A percentile compares a stretch with the other conserved stretches of the same genome.
phyloP scores from a whole-genome alignment of 1,284 basidiomycete genomes.

The Garcileccinum viscosum region DNA sequence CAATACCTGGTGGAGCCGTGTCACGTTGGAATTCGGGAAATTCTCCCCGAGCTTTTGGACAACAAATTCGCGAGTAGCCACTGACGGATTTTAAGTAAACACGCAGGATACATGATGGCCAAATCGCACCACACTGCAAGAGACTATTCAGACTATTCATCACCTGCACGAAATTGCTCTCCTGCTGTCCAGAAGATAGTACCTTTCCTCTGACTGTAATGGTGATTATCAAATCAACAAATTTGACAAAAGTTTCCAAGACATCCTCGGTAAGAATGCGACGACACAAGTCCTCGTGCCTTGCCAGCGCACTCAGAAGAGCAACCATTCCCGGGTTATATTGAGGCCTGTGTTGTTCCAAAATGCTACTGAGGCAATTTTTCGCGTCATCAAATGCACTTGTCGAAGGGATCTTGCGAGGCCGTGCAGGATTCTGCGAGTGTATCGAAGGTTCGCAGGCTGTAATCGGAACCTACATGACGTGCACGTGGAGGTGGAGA shows the following conservation, averaged over 20 bases:
- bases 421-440: not conserved
- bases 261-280: slow-evolving; percentile 23
- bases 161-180: slow-evolving; percentile 22
- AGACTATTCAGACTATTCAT: slow-evolving; percentile 34
- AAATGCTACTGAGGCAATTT: slow-evolving; percentile 14
- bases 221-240: slow-evolving; percentile 21
- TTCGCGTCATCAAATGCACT: slow-evolving; percentile 13
- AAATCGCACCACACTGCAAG: slow-evolving; percentile 27
- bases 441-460: slow-evolving; percentile 9
- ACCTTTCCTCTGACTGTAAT: not conserved
- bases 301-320: slow-evolving; percentile 27
- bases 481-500: no score
- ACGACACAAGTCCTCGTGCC: slow-evolving; percentile 18
- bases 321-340: slow-evolving; percentile 30
- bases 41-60: slow-evolving; percentile 15
- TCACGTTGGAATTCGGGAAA: not conserved
- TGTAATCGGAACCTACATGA: not conserved
- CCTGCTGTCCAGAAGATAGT: not conserved
- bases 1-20: slow-evolving; percentile 26
- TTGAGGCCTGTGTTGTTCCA: slow-evolving; percentile 18
- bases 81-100: slow-evolving; percentile 14
- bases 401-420: not conserved
- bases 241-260: slow-evolving; percentile 18
- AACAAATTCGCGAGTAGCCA: slow-evolving; percentile 10
- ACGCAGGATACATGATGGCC: not conserved